Evolutionary conservation across 106 monocot species (phyloP).

Genomic region (Triglochin maritima): DNA sequence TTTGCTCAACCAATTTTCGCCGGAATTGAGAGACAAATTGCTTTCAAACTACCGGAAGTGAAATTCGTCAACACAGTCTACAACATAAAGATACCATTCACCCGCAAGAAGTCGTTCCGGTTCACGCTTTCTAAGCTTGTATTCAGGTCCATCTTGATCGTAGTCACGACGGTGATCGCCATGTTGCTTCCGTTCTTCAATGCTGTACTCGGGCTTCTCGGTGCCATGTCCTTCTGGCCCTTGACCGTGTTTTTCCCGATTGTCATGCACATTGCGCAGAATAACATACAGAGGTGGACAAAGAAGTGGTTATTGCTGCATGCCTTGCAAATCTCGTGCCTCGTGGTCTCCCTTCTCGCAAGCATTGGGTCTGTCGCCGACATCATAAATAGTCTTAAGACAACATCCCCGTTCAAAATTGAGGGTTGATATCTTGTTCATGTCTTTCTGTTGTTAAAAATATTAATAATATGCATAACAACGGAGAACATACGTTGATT

Average conservation of each 20-base stretch:
- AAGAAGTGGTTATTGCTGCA: slow-evolving; percentile 44
- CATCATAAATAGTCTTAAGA: slow-evolving; percentile 46
- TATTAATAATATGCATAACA: too few relatives aligned
- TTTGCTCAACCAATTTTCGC: slow-evolving; percentile 66
- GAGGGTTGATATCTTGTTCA: slow-evolving; percentile 3
- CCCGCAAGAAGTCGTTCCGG: slow-evolving; percentile 3
- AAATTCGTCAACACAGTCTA: slow-evolving; percentile 39
- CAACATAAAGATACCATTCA: slow-evolving; percentile 19
- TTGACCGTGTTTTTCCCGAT: slow-evolving; percentile 64
- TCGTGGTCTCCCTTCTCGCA: slow-evolving; percentile 44
- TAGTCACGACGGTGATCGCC: slow-evolving; percentile 49
- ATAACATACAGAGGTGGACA: slow-evolving; percentile 12
- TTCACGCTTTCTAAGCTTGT: slow-evolving; percentile 39
- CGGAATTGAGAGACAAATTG: slow-evolving; percentile 23
- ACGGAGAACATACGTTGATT: too few relatives aligned
- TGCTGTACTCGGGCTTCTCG: slow-evolving; percentile 57
- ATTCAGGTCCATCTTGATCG: slow-evolving; percentile 26
- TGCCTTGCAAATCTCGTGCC: slow-evolving; percentile 34
- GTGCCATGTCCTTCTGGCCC: slow-evolving; percentile 65
- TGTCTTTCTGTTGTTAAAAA: too few relatives aligned
- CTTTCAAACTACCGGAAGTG: slow-evolving; percentile 39
- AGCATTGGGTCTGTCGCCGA: slow-evolving; percentile 60
- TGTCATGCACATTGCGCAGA: slow-evolving; percentile 50
- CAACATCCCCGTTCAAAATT: slow-evolving; percentile 27
- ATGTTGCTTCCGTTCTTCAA: slow-evolving; percentile 73